phyloP scores from a whole-genome alignment of 495 filamentous ascomycete species.

The Aspergillus heteromorphus region DNA sequence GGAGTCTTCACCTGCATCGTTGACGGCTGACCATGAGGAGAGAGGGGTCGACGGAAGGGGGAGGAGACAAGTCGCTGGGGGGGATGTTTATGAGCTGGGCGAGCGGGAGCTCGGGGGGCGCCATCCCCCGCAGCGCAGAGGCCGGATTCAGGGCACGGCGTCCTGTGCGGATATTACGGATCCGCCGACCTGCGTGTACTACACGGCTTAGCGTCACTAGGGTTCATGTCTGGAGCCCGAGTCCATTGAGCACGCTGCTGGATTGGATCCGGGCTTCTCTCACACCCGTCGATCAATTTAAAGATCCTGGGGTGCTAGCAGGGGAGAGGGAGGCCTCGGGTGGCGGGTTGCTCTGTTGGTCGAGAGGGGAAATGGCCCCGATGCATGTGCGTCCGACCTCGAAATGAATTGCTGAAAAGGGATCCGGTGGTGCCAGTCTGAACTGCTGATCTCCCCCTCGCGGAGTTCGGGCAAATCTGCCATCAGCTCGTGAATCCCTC shows the following conservation, averaged over 20 bases:
- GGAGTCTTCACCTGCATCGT: constrained; percentile 1
- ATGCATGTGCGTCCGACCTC: constrained; percentile 1
- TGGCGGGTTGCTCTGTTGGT: background rate
- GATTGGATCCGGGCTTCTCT: background rate
- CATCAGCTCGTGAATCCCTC: background rate
- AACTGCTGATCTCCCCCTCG: background rate
- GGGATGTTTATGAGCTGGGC: background rate
- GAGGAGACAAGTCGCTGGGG: background rate
- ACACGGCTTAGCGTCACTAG: background rate
- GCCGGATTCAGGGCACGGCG: background rate
- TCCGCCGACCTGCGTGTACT: background rate
- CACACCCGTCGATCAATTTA: background rate
- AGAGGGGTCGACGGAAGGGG: background rate
- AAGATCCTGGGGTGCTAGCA: background rate
- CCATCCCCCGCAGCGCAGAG: background rate
- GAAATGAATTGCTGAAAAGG: background rate
- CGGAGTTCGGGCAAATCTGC: background rate
- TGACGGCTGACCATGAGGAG: background rate
- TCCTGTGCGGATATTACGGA: background rate
- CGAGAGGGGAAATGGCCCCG: constrained; percentile 1
- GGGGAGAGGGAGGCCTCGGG: constrained; percentile 4
- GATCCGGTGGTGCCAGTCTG: background rate
- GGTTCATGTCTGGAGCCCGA: background rate
- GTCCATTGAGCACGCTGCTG: background rate
- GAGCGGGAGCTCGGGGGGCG: background rate